These are phyloP conservation scores for Cicer judaicum DNA, from an alignment of 306 rosid species.

Conservation along the genomic window DNA sequence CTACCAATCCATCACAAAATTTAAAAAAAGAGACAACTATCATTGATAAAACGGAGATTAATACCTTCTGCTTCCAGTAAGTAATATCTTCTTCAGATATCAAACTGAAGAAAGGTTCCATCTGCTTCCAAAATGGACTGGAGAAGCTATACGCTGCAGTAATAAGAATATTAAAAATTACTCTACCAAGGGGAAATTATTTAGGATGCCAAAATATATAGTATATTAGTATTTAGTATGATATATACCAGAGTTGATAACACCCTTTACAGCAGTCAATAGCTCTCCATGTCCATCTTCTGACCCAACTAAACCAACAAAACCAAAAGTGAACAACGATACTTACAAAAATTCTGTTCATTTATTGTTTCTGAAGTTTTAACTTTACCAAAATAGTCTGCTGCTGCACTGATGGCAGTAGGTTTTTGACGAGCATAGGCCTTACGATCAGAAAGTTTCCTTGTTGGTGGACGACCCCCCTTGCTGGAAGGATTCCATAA, in stretches of 20 bases:
- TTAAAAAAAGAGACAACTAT: not conserved
- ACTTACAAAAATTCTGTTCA: constrained; percentile 32
- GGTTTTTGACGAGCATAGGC: constrained; percentile 92
- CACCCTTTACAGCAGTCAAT: constrained; percentile 88
- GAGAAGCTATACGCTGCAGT: constrained; percentile 69
- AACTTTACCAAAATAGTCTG: constrained; percentile 85
- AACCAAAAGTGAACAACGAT: constrained; percentile 51
- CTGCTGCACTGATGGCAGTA: constrained; percentile 63
- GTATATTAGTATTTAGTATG: constrained; percentile 37
- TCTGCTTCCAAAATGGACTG: constrained; percentile 83
- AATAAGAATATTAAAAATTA: constrained; percentile 48
- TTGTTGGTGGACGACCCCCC: constrained; percentile 98
- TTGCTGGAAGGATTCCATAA: constrained; percentile 71
- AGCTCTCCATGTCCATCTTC: constrained; percentile 92
- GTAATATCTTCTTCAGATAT: constrained; percentile 69
- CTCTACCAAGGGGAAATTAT: constrained; percentile 33
- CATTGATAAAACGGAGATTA: constrained; percentile 38
- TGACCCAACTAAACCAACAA: constrained; percentile 73
- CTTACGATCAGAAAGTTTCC: constrained; percentile 93
- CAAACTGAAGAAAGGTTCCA: constrained; percentile 81
- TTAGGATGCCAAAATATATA: constrained; percentile 42
- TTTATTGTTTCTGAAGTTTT: constrained; percentile 26
- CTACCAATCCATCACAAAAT: constrained; percentile 13
- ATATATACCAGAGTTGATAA: constrained; percentile 68
- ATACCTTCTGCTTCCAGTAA: constrained; percentile 86